A percentile compares a stretch with the other conserved stretches of the same genome.
phyloP scores from a whole-genome alignment of 352 stramenopile genomes.

The Globisporangium okanoganense region DNA sequence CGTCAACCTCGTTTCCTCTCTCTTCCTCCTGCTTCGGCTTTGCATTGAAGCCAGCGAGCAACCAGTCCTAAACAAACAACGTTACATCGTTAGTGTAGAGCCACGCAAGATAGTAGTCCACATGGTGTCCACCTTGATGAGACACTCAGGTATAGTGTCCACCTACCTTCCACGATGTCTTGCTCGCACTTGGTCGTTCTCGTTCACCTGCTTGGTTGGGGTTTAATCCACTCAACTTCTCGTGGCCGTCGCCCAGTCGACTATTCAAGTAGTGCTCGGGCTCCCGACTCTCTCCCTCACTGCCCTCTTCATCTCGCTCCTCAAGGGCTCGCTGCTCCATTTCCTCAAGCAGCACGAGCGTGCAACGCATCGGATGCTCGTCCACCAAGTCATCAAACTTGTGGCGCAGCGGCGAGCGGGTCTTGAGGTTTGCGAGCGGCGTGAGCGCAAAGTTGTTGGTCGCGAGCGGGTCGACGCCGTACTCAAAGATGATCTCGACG shows the following conservation, averaged over 20 bases:
- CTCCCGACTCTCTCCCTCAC: background rate
- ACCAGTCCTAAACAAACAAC: conserved; percentile 19
- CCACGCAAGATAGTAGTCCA: background rate
- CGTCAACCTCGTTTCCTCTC: conserved; percentile 14
- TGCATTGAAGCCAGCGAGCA: conserved; percentile 9
- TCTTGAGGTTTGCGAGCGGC: conserved; percentile 55
- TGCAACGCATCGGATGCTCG: conserved; percentile 48
- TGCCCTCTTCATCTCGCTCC: background rate
- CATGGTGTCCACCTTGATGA: background rate
- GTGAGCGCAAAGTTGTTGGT: conserved; percentile 50
- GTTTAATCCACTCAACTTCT: background rate
- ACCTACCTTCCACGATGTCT: conserved; percentile 15
- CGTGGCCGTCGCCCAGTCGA: background rate
- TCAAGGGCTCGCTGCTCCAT: conserved; percentile 15
- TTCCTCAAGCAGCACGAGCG: conserved; percentile 42
- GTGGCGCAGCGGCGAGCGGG: conserved; percentile 52
- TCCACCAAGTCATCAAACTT: conserved; percentile 57
- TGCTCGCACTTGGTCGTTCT: background rate
- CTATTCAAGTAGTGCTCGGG: background rate
- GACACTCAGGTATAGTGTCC: too few relatives aligned
- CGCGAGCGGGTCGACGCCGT: conserved; percentile 42
- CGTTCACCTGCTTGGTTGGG: background rate
- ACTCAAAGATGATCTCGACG: conserved; percentile 63
- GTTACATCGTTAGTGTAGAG: background rate
- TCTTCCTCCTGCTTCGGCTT: conserved; percentile 8